Evolutionary conservation across 345 rosid genomes (phyloP).

Genomic region (Sisymbrium altissimum): DNA sequence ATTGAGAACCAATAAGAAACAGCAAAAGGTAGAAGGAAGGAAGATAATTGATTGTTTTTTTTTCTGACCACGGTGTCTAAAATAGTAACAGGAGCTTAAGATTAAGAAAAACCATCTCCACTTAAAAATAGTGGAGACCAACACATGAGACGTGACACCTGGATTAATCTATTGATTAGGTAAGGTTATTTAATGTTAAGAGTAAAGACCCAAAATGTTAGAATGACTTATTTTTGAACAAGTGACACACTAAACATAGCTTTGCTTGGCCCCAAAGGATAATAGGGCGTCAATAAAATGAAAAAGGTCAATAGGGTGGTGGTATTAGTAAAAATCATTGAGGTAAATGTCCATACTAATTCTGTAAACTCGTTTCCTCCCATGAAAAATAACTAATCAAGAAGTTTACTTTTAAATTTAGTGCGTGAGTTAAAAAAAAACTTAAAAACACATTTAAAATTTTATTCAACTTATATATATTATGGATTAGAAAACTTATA

Average conservation of each 20-base stretch:
- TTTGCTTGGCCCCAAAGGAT: background rate
- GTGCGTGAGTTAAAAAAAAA: background rate
- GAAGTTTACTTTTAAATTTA: background rate
- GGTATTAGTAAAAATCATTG: background rate
- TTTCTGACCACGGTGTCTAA: background rate
- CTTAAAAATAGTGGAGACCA: constrained; percentile 53
- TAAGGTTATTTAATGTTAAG: background rate
- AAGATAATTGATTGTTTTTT: background rate
- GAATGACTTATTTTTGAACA: background rate
- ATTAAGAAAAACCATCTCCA: constrained; percentile 34
- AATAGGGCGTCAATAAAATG: too few relatives aligned
- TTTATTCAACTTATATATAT: background rate
- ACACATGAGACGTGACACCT: constrained; percentile 32
- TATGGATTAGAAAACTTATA: background rate
- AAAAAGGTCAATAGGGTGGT: too few relatives aligned
- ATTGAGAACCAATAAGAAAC: background rate
- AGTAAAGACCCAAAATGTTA: background rate
- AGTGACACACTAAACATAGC: background rate
- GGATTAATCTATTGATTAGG: constrained; percentile 19
- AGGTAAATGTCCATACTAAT: background rate
- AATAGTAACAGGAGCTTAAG: background rate
- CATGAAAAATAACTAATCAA: background rate
- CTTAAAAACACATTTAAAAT: background rate
- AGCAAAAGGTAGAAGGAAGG: background rate
- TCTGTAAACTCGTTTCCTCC: background rate